Evolutionary conservation across 352 stramenopile genomes (phyloP).

Genomic region (Phytophthora palmivora): DNA sequence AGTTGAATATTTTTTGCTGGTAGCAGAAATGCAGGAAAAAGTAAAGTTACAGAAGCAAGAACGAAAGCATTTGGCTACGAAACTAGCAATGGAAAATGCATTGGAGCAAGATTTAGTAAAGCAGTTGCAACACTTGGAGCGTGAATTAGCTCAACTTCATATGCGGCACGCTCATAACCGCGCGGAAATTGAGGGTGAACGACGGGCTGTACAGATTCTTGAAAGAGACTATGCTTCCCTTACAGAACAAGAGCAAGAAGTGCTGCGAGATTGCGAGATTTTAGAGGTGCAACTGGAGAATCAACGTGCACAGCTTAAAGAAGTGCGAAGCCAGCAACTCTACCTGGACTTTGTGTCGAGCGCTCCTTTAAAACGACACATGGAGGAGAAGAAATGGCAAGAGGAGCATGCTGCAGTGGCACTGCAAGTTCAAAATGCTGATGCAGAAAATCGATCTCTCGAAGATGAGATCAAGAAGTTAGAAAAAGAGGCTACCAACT

Average conservation of each 20-base stretch:
- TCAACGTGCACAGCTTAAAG: constrained; percentile 44
- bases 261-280: constrained; percentile 53
- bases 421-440: constrained; percentile 35
- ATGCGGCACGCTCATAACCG: constrained; percentile 43
- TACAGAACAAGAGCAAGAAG: constrained; percentile 46
- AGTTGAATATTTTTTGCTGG: constrained; percentile 32
- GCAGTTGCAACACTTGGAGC: constrained; percentile 44
- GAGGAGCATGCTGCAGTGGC: constrained; percentile 53
- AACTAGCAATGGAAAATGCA: constrained; percentile 57
- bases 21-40: constrained; percentile 28
- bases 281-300: constrained; percentile 49
- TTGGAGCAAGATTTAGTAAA: constrained; percentile 46
- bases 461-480: constrained; percentile 53
- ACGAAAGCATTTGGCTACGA: constrained; percentile 23
- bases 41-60: constrained; percentile 26
- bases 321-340: constrained; percentile 56
- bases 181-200: constrained; percentile 52
- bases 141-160: constrained; percentile 45
- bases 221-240: constrained; percentile 62
- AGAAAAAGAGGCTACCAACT: constrained; percentile 34
- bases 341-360: constrained; percentile 70
- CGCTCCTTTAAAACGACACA: constrained; percentile 58
- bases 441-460: constrained; percentile 49
- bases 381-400: constrained; percentile 68
- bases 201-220: constrained; percentile 41